These are phyloP conservation scores for Mycena alexandri DNA, from an alignment of 768 basidiomycete genomes.

Conservation along the genomic window DNA sequence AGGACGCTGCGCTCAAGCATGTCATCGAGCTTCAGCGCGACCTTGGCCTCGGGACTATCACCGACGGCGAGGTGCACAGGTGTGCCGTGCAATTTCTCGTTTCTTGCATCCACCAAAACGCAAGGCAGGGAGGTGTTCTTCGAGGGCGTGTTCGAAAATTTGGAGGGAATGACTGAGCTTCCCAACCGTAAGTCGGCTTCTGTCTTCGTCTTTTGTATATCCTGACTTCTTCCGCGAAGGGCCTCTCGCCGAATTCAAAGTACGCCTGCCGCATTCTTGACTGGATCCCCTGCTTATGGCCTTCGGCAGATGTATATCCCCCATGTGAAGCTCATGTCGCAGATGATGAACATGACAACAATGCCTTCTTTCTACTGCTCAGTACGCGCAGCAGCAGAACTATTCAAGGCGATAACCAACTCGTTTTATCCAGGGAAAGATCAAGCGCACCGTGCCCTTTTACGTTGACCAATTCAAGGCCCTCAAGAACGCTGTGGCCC, in stretches of 20 bases:
- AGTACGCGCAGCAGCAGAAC: conserved; percentile 42
- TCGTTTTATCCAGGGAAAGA: conserved; percentile 63
- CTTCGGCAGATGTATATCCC: conserved; percentile 58
- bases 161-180: conserved; percentile 72
- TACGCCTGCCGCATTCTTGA: conserved; percentile 34
- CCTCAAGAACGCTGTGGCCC: conserved; percentile 67
- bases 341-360: conserved; percentile 51
- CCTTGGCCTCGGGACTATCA: conserved; percentile 69
- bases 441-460: conserved; percentile 70
- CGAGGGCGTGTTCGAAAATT: conserved; percentile 75
- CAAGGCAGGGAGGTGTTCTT: conserved; percentile 64
- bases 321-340: conserved; percentile 58
- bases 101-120: conserved; percentile 3
- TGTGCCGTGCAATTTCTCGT: conserved; percentile 31
- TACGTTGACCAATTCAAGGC: conserved; percentile 75
- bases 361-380: conserved; percentile 58
- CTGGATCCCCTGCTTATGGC: conserved; percentile 7
- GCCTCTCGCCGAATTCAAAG: conserved; percentile 65
- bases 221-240: conserved; percentile 44
- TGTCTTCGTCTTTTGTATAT: conserved; percentile 21
- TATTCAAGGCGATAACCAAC: conserved; percentile 39
- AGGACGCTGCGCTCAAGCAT: conserved; percentile 66
- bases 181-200: conserved; percentile 56
- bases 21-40: conserved; percentile 68
- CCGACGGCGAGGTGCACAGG: conserved; percentile 70